Base-by-base conservation (phyloP, 2,329 filamentous ascomycete species). In the Xylaria arbuscula region DNA sequence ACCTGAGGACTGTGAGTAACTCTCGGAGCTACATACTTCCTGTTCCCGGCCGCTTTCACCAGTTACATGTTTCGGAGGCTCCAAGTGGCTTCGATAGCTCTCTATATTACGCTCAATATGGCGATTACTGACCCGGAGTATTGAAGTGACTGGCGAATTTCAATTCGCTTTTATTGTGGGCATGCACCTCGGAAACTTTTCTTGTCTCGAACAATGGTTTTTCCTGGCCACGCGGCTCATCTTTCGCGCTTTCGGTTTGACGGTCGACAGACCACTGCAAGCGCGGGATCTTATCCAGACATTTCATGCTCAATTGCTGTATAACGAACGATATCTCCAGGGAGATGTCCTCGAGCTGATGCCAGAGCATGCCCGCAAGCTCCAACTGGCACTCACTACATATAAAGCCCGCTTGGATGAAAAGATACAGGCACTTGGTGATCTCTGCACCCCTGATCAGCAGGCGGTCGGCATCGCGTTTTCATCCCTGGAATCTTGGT, bases 171-270 rank as follows among this genome's bases (percentile, higher is more conserved):
- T 86, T 72, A 73, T 90, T 4, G 85, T 84, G 0, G 88, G 88
- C 45, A 83, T 86, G 75, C 82, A 87, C 63, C 83, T 90, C 0
- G 84, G 85, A 48, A 90, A 89, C 75, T 79, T 86, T 50, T 81
- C 86, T 9, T 90, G 88, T 71, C 80, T 89, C 51, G 86, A 89
- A 69, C 88, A 90, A 69, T 90, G 88, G 88, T 87, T 84, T 81
- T 83, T 88, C 72, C 82, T 88, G 69, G 76, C 85, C 3, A 81
- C 86, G 47, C 83, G 81, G 56, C 74, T 89, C 40, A 73, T 88
- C 11, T 82, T 90, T 55, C 83, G 83, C 32, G 83, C 86, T 1
- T 83, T 84, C 73, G 70, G 73, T 10, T 83, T 90, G 1, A 78
- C 82, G 0, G 67, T 78, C 24, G 73, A 76, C 3, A 79, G 79